Evolutionary conservation across 306 rosid genomes (phyloP).

Genomic region (Castanospermum australe): DNA sequence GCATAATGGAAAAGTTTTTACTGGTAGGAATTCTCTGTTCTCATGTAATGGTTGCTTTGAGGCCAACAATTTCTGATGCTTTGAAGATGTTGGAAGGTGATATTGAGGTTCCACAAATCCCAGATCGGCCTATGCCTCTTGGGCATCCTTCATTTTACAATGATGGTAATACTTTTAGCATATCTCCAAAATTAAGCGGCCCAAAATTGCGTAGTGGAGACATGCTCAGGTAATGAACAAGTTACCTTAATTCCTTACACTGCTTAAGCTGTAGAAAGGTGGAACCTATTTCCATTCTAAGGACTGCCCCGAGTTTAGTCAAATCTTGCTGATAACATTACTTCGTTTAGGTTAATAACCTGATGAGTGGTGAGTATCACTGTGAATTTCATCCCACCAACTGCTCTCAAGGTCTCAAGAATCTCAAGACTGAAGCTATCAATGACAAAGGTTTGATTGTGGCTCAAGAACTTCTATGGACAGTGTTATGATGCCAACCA

Average conservation of each 20-base stretch:
- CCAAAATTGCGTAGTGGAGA: constrained; percentile 59
- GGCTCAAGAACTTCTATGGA: constrained; percentile 17
- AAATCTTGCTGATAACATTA: constrained; percentile 14
- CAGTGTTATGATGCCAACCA: constrained; percentile 23
- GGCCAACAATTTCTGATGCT: constrained; percentile 87
- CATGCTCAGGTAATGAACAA: constrained; percentile 80
- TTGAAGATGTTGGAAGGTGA: constrained; percentile 98
- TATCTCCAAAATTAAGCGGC: constrained; percentile 76
- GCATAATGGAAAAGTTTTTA: constrained; percentile 88
- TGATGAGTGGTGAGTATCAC: constrained; percentile 15
- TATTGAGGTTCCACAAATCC: constrained; percentile 79
- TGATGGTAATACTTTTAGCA: constrained; percentile 57
- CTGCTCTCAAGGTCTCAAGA: constrained; percentile 15
- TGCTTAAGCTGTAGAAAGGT: constrained; percentile 1
- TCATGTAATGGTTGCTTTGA: constrained; percentile 92
- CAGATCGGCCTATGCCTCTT: constrained; percentile 93
- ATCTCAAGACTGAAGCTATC: constrained; percentile 27
- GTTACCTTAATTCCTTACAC: constrained; percentile 10
- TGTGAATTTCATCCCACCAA: constrained; percentile 5
- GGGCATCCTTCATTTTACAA: constrained; percentile 67
- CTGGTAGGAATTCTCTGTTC: constrained; percentile 90
- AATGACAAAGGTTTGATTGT: constrained; percentile 1
- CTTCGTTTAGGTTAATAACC: constrained; percentile 21
- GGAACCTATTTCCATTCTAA: constrained; percentile 29
- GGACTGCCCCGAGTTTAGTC: constrained; percentile 4